Percentiles rank a stretch among this genome's conserved stretches.
These are phyloP conservation scores for Volvox africanus DNA, from an alignment of 139 green algal genomes.

Conservation along the genomic window DNA sequence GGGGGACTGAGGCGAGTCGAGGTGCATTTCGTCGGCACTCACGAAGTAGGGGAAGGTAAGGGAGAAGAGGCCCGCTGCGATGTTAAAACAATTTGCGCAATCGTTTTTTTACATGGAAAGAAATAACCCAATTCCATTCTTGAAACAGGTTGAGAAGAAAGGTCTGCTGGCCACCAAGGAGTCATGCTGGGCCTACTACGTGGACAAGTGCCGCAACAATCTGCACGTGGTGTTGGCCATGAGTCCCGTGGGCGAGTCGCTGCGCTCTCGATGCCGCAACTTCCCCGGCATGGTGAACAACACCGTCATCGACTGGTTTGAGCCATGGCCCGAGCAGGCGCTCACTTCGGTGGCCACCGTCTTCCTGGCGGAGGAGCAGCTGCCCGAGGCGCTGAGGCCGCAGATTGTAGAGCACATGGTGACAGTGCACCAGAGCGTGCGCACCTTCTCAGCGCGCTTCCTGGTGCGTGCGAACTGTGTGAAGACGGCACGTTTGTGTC, in stretches of 20 bases:
- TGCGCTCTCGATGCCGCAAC: slow-evolving; percentile 84
- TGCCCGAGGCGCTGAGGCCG: slow-evolving; percentile 65
- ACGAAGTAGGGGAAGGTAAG: too few relatives aligned
- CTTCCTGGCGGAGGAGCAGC: slow-evolving; percentile 80
- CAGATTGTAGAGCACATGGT: slow-evolving; percentile 91
- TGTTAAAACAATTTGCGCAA: too few relatives aligned
- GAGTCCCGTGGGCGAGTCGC: slow-evolving; percentile 83
- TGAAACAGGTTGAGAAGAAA: slow-evolving; percentile 65
- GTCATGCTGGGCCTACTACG: slow-evolving; percentile 80
- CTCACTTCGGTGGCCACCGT: slow-evolving; percentile 78
- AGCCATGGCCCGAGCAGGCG: slow-evolving; percentile 88
- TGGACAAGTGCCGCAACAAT: slow-evolving; percentile 84
- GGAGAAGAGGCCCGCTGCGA: too few relatives aligned
- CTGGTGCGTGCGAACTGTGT: slow-evolving; percentile 25
- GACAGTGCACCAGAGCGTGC: slow-evolving; percentile 85
- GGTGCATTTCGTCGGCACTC: too few relatives aligned
- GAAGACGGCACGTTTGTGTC: too few relatives aligned
- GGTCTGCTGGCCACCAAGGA: slow-evolving; percentile 78
- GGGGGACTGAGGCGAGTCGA: too few relatives aligned
- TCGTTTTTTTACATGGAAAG: too few relatives aligned
- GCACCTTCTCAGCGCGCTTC: slow-evolving; percentile 73
- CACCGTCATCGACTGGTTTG: slow-evolving; percentile 94
- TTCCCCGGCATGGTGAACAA: slow-evolving; percentile 93
- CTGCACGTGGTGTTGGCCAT: slow-evolving; percentile 90
- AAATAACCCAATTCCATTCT: too few relatives aligned